Evolutionary conservation across 495 filamentous ascomycete genomes (phyloP).

Genomic region (Penicillium pancosmium): DNA sequence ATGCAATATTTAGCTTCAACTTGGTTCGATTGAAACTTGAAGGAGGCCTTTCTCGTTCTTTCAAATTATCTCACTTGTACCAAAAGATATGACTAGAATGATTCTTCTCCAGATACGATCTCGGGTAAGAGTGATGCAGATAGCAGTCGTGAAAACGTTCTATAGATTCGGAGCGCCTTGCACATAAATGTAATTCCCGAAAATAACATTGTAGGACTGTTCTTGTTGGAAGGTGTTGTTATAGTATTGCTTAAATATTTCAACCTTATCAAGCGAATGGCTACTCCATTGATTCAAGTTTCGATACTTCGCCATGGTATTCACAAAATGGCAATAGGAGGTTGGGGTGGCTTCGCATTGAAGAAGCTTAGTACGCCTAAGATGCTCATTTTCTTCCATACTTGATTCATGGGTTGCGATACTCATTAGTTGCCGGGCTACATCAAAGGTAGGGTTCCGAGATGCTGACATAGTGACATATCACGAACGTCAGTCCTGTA

Average conservation of each 20-base stretch:
- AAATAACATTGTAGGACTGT: conserved; percentile 96
- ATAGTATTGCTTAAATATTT: conserved; percentile 98
- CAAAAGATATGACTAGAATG: conserved; percentile 80
- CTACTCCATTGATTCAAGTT: conserved; percentile 99
- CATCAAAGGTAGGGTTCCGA: too few species aligned
- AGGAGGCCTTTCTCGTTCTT: conserved; percentile 58
- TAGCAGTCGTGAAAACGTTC: conserved; percentile 98
- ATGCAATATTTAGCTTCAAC: too few species aligned
- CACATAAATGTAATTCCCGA: conserved; percentile 91
- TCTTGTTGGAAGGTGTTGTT: conserved; percentile 99
- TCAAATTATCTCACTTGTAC: conserved; percentile 79
- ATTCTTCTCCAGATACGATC: conserved; percentile 66
- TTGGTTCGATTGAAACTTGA: conserved; percentile 23
- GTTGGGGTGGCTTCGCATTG: too few species aligned
- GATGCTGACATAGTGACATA: too few species aligned
- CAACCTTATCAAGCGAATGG: conserved; percentile 96
- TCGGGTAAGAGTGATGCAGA: conserved; percentile 85
- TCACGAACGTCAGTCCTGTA: too few species aligned
- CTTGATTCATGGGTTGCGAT: too few species aligned
- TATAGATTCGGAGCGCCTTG: conserved; percentile 96
- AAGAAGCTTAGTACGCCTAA: too few species aligned
- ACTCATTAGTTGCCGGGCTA: too few species aligned
- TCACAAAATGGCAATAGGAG: conserved; percentile 70
- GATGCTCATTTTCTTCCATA: too few species aligned
- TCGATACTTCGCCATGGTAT: conserved; percentile 98